These are phyloP conservation scores for Amanita exitialis DNA, from an alignment of 768 basidiomycete genomes.

Conservation along the genomic window DNA sequence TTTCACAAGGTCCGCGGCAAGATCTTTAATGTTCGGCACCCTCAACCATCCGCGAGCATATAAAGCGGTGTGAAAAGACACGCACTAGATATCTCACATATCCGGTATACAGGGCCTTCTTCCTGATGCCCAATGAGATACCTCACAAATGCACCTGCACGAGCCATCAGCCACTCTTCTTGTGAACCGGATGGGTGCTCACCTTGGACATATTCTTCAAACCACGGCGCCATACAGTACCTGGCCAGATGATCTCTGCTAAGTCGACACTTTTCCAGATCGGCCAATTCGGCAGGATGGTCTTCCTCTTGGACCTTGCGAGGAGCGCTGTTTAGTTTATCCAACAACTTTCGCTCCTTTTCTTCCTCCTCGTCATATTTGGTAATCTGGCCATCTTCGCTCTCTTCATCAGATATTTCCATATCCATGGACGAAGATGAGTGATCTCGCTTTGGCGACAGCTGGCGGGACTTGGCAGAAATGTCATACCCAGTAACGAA, in stretches of 20 bases:
- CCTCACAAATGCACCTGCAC: constrained; percentile 75
- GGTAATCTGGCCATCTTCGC: constrained; percentile 73
- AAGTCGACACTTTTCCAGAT: constrained; percentile 53
- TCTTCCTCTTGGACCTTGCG: constrained; percentile 29
- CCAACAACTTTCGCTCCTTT: constrained; percentile 39
- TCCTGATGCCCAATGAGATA: constrained; percentile 64
- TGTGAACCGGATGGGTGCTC: constrained; percentile 12
- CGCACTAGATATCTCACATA: constrained; percentile 75
- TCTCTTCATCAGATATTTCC: constrained; percentile 80
- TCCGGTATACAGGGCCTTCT: constrained; percentile 58
- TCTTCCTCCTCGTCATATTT: constrained; percentile 70
- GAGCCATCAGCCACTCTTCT: constrained; percentile 5
- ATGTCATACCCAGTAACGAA: constrained; percentile 7
- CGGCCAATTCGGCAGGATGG: constrained; percentile 42
- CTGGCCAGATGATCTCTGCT: constrained; percentile 65
- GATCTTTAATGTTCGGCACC: constrained; percentile 22
- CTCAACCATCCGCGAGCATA: constrained; percentile 4
- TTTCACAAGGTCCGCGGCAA: constrained; percentile 43
- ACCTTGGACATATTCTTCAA: constrained; percentile 78
- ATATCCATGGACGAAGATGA: constrained; percentile 81
- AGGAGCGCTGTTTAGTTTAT: constrained; percentile 11
- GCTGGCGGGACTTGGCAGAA: constrained; percentile 29
- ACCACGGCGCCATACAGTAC: constrained; percentile 70
- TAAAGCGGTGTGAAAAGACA: constrained; percentile 9
- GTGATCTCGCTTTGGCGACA: constrained; percentile 58